phyloP scores from a whole-genome alignment of 345 rosid species.

The Balakata baccata region DNA sequence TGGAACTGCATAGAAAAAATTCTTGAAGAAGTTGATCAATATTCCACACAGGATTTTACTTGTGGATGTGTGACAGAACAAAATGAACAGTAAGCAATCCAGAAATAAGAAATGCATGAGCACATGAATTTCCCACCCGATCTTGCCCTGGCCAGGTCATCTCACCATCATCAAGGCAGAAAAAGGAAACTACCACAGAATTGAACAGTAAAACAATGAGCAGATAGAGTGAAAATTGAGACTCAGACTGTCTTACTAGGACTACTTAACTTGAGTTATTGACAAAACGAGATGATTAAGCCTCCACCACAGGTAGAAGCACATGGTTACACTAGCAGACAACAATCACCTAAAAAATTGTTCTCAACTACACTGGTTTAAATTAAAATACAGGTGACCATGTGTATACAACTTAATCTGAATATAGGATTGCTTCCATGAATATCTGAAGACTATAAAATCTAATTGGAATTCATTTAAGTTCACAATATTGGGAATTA shows the following conservation, averaged over 20 bases:
- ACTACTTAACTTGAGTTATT: no score
- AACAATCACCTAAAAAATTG: background rate
- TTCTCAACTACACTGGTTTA: slow-evolving; percentile 3
- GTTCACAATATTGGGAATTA: background rate
- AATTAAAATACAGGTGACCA: background rate
- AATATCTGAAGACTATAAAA: background rate
- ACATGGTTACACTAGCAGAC: background rate
- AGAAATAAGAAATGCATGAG: background rate
- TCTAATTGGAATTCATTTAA: background rate
- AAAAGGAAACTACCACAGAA: background rate
- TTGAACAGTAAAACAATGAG: background rate
- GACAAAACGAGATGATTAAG: no score
- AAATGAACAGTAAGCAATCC: background rate
- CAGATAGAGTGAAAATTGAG: background rate
- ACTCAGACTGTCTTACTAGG: background rate
- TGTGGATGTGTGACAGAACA: background rate
- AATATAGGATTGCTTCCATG: background rate
- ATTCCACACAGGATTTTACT: background rate
- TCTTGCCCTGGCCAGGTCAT: background rate
- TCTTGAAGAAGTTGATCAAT: background rate
- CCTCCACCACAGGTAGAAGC: no score
- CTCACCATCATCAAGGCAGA: background rate
- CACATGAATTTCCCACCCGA: background rate
- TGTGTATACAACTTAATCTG: background rate
- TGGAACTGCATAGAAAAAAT: slow-evolving; percentile 44